Conservation (phyloP, 2,329 filamentous ascomycete species). For the Chaetothyriales sp. region DNA sequence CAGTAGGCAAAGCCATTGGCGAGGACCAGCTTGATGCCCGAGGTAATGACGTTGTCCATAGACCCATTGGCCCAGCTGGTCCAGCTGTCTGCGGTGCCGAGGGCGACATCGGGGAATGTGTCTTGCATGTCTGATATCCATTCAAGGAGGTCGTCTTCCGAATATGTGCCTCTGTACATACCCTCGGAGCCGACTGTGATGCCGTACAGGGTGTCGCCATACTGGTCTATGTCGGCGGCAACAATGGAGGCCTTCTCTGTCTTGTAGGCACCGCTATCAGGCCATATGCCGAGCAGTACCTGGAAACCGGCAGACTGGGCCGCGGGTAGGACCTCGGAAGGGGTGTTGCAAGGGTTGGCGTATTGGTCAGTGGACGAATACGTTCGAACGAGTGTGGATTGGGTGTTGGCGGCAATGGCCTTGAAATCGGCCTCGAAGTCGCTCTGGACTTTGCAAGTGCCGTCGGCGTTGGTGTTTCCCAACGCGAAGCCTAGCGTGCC, state of each 20-base stretch:
- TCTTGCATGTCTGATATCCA: constrained; percentile 51
- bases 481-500: constrained; percentile 53
- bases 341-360: constrained; percentile 41
- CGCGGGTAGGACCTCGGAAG: constrained; percentile 49
- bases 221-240: constrained; percentile 29
- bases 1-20: constrained; percentile 62
- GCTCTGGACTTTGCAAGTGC: constrained; percentile 45
- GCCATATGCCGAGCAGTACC: constrained; percentile 59
- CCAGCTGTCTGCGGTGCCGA: constrained; percentile 60
- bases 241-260: constrained; percentile 47
- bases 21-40: constrained; percentile 48
- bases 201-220: constrained; percentile 48
- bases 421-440: constrained; percentile 57
- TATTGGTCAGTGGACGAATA: constrained; percentile 48
- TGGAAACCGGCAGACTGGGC: constrained; percentile 52
- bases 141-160: constrained; percentile 42
- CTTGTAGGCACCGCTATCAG: constrained; percentile 50
- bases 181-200: constrained; percentile 60
- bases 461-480: constrained; percentile 49
- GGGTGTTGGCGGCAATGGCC: constrained; percentile 38
- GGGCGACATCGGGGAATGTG: constrained; percentile 40
- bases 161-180: constrained; percentile 56
- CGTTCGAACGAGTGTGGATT: constrained; percentile 46
- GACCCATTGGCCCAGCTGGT: constrained; percentile 59
- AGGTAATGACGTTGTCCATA: constrained; percentile 47